Evolutionary conservation across 192 early-diverging fungal species (phyloP), one percentile per base, ranked within the genome.

Genomic region (Allomyces javanicus): DNA sequence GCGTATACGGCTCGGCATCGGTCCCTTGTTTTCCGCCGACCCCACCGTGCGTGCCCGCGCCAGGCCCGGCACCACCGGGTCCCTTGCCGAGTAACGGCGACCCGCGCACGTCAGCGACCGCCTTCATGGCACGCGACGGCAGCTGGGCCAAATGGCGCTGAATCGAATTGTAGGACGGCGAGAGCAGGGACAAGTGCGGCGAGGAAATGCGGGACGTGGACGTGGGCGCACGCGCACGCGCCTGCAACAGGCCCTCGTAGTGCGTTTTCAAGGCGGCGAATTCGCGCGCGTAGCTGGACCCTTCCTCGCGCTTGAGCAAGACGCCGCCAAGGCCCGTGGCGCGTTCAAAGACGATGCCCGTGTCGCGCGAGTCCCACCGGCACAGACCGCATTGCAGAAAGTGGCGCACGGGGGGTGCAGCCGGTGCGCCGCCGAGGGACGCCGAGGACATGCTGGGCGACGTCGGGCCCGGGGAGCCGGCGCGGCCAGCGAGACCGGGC

Each of bases 331-430:
- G 81, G 21, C 96, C 92, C 7, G 92, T 96, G 2, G 93, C 85
- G 64, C 91, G 87, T 67, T 92, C 92, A 81, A 98, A 98, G 40
- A 84, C 82, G 81, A 93, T 81, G n/a, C 84, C 86, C 68, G 93
- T 88, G 62, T 91, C 89, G 62, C 87, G 83, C 27, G 96, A 98
- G 70, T 89, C 86, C 96, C 96, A 98, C 33, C 83, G 82, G 71
- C 96, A 98, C 17, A 91, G 80, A 9, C 88, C 78, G 72, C 96
- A 98, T 3, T 81, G 68, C 23, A 96, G 77, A 71, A 85, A 85
- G 70, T 87, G 89, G 19, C 83, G 77, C 62, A 76, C 76, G 7
- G 68, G 75, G 5, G 70, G 64, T 44, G 73, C 23, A 0, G 65
- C 65, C 14, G 72, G 50, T 22, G 72, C 23, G 14, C 63, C 65